phyloP scores from a whole-genome alignment of 352 stramenopile species.

The Phytophthora colocasiae region DNA sequence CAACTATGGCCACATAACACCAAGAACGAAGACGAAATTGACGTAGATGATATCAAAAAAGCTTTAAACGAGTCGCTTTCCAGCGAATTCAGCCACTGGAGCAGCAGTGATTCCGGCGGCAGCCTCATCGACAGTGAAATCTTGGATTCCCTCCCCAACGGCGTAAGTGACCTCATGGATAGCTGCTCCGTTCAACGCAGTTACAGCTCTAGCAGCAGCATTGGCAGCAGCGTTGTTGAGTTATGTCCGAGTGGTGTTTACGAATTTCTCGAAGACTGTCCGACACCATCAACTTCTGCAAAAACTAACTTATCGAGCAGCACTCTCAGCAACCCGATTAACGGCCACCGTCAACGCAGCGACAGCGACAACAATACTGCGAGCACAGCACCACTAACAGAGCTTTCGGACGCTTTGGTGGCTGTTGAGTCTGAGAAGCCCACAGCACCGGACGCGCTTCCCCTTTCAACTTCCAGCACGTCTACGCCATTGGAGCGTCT shows the following conservation, averaged over 20 bases:
- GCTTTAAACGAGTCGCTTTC: not conserved
- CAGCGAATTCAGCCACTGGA: slow-evolving; percentile 1
- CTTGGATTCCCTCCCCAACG: not conserved
- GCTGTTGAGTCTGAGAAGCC: not conserved
- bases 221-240: slow-evolving; percentile 1
- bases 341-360: not conserved
- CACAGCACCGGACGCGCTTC: not conserved
- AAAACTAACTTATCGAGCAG: not conserved
- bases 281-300: not conserved
- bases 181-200: not conserved
- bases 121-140: slow-evolving; percentile 8
- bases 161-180: slow-evolving; percentile 11
- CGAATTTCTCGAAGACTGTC: slow-evolving; percentile 2
- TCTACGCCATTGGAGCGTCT: slow-evolving; percentile 7
- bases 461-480: not conserved
- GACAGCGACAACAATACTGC: slow-evolving; percentile 1
- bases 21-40: not conserved
- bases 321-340: not conserved
- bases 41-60: not conserved
- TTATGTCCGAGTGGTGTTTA: not conserved
- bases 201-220: slow-evolving; percentile 4
- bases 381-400: slow-evolving; percentile 2
- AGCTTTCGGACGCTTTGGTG: not conserved
- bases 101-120: not conserved
- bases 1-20: not conserved